A percentile compares a stretch with the other conserved stretches of the same genome.
These are phyloP conservation scores for Talaromyces sp. DNA, from an alignment of 2,329 filamentous ascomycete genomes.

Conservation along the genomic window DNA sequence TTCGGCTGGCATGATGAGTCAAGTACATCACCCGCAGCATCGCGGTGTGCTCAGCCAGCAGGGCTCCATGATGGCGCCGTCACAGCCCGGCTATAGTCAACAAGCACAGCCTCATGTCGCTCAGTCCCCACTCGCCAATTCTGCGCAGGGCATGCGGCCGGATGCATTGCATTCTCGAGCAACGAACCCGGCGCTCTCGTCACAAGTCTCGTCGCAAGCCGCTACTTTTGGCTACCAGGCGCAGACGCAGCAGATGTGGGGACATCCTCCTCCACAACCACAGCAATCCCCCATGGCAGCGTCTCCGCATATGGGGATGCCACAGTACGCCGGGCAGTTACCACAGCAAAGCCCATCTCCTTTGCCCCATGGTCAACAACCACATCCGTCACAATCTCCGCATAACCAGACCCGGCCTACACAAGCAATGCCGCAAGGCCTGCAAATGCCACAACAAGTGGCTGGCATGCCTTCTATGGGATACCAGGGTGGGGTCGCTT, in stretches of 20 bases:
- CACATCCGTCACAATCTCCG: constrained; percentile 39
- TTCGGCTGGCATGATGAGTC: constrained; percentile 13
- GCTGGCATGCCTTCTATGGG: constrained; percentile 31
- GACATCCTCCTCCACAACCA: constrained; percentile 56
- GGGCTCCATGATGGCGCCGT: constrained; percentile 43
- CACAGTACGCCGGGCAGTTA: constrained; percentile 36
- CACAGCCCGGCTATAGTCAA: constrained; percentile 57
- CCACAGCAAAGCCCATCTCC: constrained; percentile 11
- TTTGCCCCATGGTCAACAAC: constrained; percentile 27
- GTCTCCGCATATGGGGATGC: constrained; percentile 33
- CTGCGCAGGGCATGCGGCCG: constrained; percentile 54
- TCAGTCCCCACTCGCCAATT: constrained; percentile 66
- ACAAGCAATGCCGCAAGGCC: constrained; percentile 32
- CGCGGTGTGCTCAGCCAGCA: constrained; percentile 35
- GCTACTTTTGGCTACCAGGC: constrained; percentile 48
- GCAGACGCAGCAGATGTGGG: constrained; percentile 65
- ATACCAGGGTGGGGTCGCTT: constrained; percentile 27
- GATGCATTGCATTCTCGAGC: constrained; percentile 63
- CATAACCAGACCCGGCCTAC: constrained; percentile 33
- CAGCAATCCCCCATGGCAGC: constrained; percentile 31
- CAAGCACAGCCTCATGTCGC: constrained; percentile 64
- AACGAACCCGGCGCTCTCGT: constrained; percentile 53
- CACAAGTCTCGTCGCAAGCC: constrained; percentile 46
- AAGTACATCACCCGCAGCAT: constrained; percentile 20
- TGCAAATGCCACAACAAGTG: constrained; percentile 29